Evolutionary conservation across 2,329 filamentous ascomycete species (phyloP), one percentile per base, ranked within the genome.

Genomic region (Exophiala phaeomuriformis): DNA sequence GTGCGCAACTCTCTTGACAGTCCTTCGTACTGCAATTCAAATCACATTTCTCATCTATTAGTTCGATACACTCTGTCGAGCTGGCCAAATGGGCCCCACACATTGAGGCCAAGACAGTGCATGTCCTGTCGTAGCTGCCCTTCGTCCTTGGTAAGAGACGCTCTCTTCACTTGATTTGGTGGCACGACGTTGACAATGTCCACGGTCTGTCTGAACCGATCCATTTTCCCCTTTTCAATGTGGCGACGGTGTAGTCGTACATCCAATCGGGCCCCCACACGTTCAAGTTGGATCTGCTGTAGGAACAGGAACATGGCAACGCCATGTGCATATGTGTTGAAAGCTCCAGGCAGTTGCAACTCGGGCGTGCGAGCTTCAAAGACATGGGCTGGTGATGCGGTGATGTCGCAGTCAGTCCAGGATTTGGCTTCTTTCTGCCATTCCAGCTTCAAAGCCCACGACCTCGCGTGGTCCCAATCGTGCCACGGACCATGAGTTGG

Each of bases 361-460:
- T 47, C 28, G 1, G 44, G 29, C n/a, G 44, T 47, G n/a, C 44
- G 29, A 19, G 44, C 4, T 33, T 19, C n/a, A 31, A 32, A 47
- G 27, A 32, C 28, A 47, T 32, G 5, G 33, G 33, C 6, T 35
- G 33, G 33, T 2, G 29, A 10, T 12, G 5, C 9, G 3, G 7
- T 6, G 44, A 47, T 9, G 9, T 47, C 9, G 12, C 5, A 19
- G 12, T n/a, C 7, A 7, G 29, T 19, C 44, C 44, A 47, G 28
- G 5, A 8, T 9, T 32, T 32, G 32, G 19, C 29, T 5, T 19
- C 28, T 5, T 4, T 30, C 31, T 47, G 5, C n/a, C 29, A 47
- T 47, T 47, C 44, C 7, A 47, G 29, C 31, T 35, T 47, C 44
- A 47, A 35, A 19, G 44, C 30, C 44, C 44, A 33, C 8, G 44